phyloP scores from a whole-genome alignment of 2,329 filamentous ascomycete species.

The Ploettnerulaceae sp. region DNA sequence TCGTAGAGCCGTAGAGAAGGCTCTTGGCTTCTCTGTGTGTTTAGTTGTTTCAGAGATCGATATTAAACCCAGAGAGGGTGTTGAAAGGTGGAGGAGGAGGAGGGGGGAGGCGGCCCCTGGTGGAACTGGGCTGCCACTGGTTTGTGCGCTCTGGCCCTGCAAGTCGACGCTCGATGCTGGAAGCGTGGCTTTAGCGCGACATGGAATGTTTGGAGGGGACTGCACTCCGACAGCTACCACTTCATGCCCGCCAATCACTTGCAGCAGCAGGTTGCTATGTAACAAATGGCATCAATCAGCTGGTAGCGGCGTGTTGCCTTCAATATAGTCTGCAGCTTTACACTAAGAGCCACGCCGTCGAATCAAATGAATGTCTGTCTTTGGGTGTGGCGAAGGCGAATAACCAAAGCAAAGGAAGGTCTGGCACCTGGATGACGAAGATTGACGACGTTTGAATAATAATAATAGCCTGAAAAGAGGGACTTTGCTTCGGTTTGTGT shows the following conservation, averaged over 20 bases:
- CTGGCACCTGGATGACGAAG: not conserved
- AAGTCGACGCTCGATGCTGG: not conserved
- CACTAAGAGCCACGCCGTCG: not conserved
- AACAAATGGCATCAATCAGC: slow-evolving; percentile 9
- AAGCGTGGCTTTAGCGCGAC: not conserved
- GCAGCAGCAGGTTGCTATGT: not conserved
- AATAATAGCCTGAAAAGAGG: slow-evolving; percentile 2
- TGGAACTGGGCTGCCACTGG: not conserved
- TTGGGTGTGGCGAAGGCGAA: no score
- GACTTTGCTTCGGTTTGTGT: slow-evolving; percentile 9
- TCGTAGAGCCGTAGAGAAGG: not conserved
- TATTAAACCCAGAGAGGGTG: slow-evolving; percentile 19
- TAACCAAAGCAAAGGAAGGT: no score
- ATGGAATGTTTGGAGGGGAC: slow-evolving; percentile 5
- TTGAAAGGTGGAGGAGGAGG: not conserved
- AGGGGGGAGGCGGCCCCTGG: not conserved
- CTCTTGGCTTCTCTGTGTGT: not conserved
- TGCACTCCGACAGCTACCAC: not conserved
- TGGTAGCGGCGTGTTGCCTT: slow-evolving; percentile 6
- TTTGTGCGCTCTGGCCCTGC: not conserved
- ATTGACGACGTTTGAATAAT: slow-evolving; percentile 1
- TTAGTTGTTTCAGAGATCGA: slow-evolving; percentile 26
- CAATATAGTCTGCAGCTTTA: slow-evolving; percentile 2
- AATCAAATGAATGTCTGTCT: not conserved
- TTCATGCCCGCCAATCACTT: slow-evolving; percentile 10